Evolutionary conservation across 129 eudicot genomes (phyloP).

Genomic region (Gnaphalium uliginosum): DNA sequence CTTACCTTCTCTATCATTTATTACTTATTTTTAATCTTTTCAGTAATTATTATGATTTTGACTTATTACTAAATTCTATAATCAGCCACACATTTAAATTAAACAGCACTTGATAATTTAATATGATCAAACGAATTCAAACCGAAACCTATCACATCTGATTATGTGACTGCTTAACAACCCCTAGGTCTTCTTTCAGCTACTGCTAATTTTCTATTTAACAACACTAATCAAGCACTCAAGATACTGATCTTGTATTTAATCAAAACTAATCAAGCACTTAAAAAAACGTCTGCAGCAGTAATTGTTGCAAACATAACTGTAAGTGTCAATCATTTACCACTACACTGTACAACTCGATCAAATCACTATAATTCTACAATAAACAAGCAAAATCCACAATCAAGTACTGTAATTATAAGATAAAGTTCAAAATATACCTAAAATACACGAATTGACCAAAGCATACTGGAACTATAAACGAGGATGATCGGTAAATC

Average conservation of each 20-base stretch:
- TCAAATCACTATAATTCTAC: neutral
- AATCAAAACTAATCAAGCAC: constrained; percentile 7
- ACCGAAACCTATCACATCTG: neutral
- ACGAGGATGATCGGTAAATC: constrained; percentile 14
- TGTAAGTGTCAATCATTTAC: neutral
- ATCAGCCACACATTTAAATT: neutral
- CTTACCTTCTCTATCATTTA: no score
- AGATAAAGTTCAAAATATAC: constrained; percentile 3
- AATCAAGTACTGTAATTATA: neutral
- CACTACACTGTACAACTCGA: neutral
- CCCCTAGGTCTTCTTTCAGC: constrained; percentile 3
- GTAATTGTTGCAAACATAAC: constrained; percentile 4
- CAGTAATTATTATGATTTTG: neutral
- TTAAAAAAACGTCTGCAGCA: neutral
- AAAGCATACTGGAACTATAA: constrained; percentile 14
- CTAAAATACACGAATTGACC: constrained; percentile 5
- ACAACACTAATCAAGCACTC: constrained; percentile 4
- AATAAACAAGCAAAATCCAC: constrained; percentile 21
- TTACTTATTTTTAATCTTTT: neutral
- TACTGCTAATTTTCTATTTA: neutral
- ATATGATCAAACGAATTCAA: constrained; percentile 1
- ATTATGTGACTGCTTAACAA: constrained; percentile 1
- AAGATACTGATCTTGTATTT: neutral
- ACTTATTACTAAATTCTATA: no score
- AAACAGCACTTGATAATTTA: neutral